These are phyloP conservation scores for Gossypium thurberi DNA, from an alignment of 345 rosid genomes.

Conservation along the genomic window DNA sequence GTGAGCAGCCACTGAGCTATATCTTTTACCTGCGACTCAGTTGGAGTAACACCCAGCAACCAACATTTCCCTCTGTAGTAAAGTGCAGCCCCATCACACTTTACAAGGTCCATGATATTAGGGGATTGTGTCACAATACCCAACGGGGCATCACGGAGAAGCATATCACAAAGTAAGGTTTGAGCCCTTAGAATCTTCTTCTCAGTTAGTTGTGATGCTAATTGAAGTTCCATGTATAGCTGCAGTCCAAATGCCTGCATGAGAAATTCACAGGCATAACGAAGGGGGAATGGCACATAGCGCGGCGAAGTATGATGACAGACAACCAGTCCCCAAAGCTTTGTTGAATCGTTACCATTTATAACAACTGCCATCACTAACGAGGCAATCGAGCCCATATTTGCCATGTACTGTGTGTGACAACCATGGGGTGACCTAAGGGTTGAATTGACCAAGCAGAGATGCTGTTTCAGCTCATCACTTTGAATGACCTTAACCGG, in stretches of 20 bases:
- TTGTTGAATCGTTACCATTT: conserved; percentile 40
- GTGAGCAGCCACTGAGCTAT: conserved; percentile 56
- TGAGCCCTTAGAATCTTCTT: conserved; percentile 66
- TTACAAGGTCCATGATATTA: conserved; percentile 75
- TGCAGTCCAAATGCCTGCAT: conserved; percentile 80
- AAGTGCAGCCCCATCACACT: conserved; percentile 88
- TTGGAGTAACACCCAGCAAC: conserved; percentile 75
- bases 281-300: conserved; percentile 65
- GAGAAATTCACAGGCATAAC: conserved; percentile 78
- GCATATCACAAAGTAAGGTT: conserved; percentile 73
- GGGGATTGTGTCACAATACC: conserved; percentile 85
- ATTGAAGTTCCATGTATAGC: conserved; percentile 68
- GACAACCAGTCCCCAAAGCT: conserved; percentile 87
- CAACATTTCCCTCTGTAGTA: conserved; percentile 52
- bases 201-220: conserved; percentile 55
- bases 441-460: conserved; percentile 73
- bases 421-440: conserved; percentile 68
- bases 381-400: conserved; percentile 84
- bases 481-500: conserved; percentile 61
- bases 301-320: conserved; percentile 77
- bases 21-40: conserved; percentile 60
- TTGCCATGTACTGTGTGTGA: conserved; percentile 69
- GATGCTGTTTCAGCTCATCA: conserved; percentile 55
- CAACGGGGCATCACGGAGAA: conserved; percentile 63
- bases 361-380: conserved; percentile 53